Evolutionary conservation across 225 moss, liverwort and hornwort genomes (phyloP).

Genomic region (Marchantia polymorpha): DNA sequence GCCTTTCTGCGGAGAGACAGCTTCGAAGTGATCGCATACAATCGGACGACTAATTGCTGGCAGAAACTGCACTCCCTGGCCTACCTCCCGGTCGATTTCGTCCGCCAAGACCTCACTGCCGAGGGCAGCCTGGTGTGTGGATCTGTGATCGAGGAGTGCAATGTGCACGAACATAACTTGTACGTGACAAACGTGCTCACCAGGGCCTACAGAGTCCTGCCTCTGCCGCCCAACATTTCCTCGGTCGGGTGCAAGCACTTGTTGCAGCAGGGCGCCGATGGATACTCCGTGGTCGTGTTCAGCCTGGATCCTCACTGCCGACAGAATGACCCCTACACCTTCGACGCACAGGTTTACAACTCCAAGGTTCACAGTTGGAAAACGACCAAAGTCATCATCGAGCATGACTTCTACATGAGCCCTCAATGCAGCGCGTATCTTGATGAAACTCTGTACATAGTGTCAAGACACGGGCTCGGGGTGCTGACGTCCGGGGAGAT

Average conservation of each 20-base stretch:
- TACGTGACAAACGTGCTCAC: constrained; percentile 17
- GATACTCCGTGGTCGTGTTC: constrained; percentile 16
- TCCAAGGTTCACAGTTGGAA: constrained; percentile 6
- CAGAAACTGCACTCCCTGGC: constrained; percentile 12
- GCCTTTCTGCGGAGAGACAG: constrained; percentile 13
- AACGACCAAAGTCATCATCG: constrained; percentile 18
- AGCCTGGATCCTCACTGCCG: constrained; percentile 10
- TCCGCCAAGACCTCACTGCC: constrained; percentile 8
- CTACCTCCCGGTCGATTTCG: constrained; percentile 17
- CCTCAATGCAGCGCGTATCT: constrained; percentile 19
- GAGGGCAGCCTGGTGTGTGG: constrained; percentile 21
- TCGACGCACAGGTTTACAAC: constrained; percentile 20
- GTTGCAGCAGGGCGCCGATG: constrained; percentile 9
- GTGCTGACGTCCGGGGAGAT: constrained; percentile 11
- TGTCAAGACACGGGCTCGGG: constrained; percentile 19
- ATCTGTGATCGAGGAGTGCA: constrained; percentile 16
- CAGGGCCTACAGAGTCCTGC: constrained; percentile 14
- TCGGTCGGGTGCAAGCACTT: constrained; percentile 15
- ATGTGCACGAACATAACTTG: constrained; percentile 17
- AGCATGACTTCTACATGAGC: constrained; percentile 20
- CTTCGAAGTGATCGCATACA: constrained; percentile 11
- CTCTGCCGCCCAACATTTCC: constrained; percentile 7
- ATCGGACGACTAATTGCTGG: constrained; percentile 7
- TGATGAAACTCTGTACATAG: constrained; percentile 32
- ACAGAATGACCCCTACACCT: constrained; percentile 3